Percentiles rank a stretch among this genome's conserved stretches.
Conservation (phyloP, 208 protist species). For the Leishmania gerbilli region DNA sequence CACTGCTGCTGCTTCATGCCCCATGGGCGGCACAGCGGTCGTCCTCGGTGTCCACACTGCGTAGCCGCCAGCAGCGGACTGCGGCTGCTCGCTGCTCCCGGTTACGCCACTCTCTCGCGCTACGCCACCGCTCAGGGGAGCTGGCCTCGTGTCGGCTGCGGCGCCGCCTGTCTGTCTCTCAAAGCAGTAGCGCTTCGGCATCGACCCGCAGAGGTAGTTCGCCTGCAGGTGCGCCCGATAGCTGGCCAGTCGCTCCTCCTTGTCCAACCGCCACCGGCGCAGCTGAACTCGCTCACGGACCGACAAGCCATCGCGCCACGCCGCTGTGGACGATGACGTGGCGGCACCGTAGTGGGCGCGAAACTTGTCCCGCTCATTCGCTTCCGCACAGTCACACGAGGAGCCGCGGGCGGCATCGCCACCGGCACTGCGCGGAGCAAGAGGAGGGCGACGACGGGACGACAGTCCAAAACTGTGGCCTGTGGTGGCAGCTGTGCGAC, state of each 20-base stretch:
- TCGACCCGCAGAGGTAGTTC: conserved; percentile 60
- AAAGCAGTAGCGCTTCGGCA: conserved; percentile 40
- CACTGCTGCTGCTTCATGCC: not conserved
- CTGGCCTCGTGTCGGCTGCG: not conserved
- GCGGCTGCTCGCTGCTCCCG: not conserved
- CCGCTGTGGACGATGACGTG: not conserved
- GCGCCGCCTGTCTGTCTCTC: conserved; percentile 16
- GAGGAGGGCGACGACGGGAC: conserved; percentile 4
- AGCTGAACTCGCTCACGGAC: conserved; percentile 8
- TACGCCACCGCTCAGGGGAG: not conserved
- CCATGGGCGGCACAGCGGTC: not conserved
- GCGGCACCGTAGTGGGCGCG: not conserved
- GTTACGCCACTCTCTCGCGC: not conserved
- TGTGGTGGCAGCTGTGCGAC: not conserved
- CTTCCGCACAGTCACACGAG: not conserved
- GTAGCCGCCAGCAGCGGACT: not conserved
- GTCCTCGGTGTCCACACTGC: not conserved
- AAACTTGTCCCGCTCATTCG: not conserved
- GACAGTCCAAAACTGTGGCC: not conserved
- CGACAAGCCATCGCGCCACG: not conserved
- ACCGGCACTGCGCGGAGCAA: conserved; percentile 5
- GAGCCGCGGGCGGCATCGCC: not conserved
- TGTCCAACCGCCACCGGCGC: conserved; percentile 20
- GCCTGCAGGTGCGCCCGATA: conserved; percentile 41
- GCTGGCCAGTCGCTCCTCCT: conserved; percentile 26